Percentiles rank a stretch among this genome's conserved stretches.
Conservation (phyloP, 2,329 filamentous ascomycete genomes). For the Hypocreales sp. region DNA sequence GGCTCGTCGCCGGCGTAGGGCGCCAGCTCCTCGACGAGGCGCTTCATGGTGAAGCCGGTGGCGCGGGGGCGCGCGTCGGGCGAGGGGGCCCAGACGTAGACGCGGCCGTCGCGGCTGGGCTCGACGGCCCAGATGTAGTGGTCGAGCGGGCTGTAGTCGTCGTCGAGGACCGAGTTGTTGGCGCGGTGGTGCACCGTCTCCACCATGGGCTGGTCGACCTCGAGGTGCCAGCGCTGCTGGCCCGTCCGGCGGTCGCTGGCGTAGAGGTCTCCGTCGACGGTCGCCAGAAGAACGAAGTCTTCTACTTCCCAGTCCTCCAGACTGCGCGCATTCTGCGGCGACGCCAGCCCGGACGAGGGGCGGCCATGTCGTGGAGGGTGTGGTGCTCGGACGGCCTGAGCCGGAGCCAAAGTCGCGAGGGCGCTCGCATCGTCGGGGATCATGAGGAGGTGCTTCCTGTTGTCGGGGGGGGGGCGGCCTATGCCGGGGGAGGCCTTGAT, state of each 20-base stretch:
- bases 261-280: slow-evolving; percentile 93
- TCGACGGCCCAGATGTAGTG: slow-evolving; percentile 94
- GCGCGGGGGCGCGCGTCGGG: slow-evolving; percentile 43
- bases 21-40: slow-evolving; percentile 67
- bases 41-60: slow-evolving; percentile 65
- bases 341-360: slow-evolving; percentile 49
- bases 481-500: slow-evolving; percentile 1
- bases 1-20: slow-evolving; percentile 63
- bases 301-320: slow-evolving; percentile 99
- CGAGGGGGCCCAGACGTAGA: slow-evolving; percentile 71
- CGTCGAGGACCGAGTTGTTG: slow-evolving; percentile 46
- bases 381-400: slow-evolving; percentile 88
- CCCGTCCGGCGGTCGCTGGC: slow-evolving; percentile 81
- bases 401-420: slow-evolving; percentile 96
- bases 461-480: not conserved
- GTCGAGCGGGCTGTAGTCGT: slow-evolving; percentile 52
- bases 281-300: slow-evolving; percentile 99
- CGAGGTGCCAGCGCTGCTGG: slow-evolving; percentile 69
- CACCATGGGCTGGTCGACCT: slow-evolving; percentile 75
- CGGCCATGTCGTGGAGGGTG: slow-evolving; percentile 44
- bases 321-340: slow-evolving; percentile 89
- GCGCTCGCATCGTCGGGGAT: slow-evolving; percentile 68
- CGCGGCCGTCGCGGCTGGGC: slow-evolving; percentile 68
- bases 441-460: slow-evolving; percentile 17
- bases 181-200: slow-evolving; percentile 70